Conservation (phyloP, 1,139 yeast species). For the Geotrichum restrictum region DNA sequence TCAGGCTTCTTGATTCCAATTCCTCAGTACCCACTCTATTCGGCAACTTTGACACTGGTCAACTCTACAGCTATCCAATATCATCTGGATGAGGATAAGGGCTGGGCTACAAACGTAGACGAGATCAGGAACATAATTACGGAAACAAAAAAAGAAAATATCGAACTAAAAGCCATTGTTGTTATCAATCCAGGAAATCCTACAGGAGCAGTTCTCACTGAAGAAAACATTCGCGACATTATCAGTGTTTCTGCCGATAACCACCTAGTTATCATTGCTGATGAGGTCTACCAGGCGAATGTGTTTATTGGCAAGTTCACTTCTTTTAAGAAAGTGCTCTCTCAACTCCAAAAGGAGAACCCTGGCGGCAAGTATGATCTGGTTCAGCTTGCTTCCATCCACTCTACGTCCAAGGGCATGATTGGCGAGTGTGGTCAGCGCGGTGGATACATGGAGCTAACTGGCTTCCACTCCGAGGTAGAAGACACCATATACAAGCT, state of each 20-base stretch:
- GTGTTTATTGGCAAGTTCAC: slow-evolving; percentile 57
- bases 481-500: slow-evolving; percentile 70
- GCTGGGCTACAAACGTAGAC: slow-evolving; percentile 78
- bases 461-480: slow-evolving; percentile 71
- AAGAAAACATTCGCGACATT: slow-evolving; percentile 63
- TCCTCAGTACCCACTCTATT: slow-evolving; percentile 95
- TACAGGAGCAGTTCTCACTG: slow-evolving; percentile 76
- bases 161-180: slow-evolving; percentile 73
- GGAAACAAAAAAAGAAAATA: slow-evolving; percentile 51
- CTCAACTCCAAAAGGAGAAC: slow-evolving; percentile 53
- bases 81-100: slow-evolving; percentile 68
- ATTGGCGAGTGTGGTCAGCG: slow-evolving; percentile 99
- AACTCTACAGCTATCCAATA: slow-evolving; percentile 84
- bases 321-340: slow-evolving; percentile 46
- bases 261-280: slow-evolving; percentile 88
- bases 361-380: slow-evolving; percentile 55
- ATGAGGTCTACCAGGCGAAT: slow-evolving; percentile 95
- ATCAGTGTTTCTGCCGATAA: slow-evolving; percentile 76
- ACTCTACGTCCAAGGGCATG: slow-evolving; percentile 94
- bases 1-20: slow-evolving; percentile 91
- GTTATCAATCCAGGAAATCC: slow-evolving; percentile 98
- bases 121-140: slow-evolving; percentile 58
- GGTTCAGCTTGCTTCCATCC: slow-evolving; percentile 88
- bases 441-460: slow-evolving; percentile 95
- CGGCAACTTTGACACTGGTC: slow-evolving; percentile 83